A percentile compares a stretch with the other conserved stretches of the same genome.
Evolutionary conservation across 345 rosid species (phyloP).

Genomic region (Cardiospermum halicacabum): DNA sequence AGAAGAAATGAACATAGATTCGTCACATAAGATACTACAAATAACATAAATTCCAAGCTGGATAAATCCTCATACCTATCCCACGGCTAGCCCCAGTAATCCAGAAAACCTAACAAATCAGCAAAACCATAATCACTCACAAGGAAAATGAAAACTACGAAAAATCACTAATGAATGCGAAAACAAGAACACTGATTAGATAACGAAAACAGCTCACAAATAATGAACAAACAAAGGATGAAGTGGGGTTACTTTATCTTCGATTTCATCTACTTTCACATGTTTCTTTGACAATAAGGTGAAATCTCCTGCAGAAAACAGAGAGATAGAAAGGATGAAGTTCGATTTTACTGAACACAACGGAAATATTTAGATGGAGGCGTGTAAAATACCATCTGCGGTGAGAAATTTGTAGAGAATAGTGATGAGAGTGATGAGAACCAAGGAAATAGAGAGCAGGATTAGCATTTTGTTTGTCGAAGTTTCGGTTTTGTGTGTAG

Average conservation of each 20-base stretch:
- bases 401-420: conserved; percentile 45
- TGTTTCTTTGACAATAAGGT: conserved; percentile 62
- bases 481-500: neutral
- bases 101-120: conserved; percentile 65
- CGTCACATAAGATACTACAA: neutral
- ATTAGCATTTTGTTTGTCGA: conserved; percentile 18
- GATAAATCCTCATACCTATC: conserved; percentile 50
- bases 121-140: neutral
- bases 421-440: conserved; percentile 20
- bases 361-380: neutral
- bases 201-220: no score
- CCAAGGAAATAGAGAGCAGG: conserved; percentile 31
- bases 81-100: conserved; percentile 98
- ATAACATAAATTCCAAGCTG: neutral
- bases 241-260: conserved; percentile 54
- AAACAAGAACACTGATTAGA: neutral
- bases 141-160: neutral
- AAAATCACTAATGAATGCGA: neutral
- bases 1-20: neutral
- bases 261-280: conserved; percentile 68
- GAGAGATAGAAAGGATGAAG: neutral
- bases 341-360: neutral
- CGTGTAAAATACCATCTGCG: conserved; percentile 48
- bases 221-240: neutral
- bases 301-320: conserved; percentile 56